Percentiles rank a stretch among this genome's conserved stretches.
phyloP scores from a whole-genome alignment of 2,329 filamentous ascomycete species.

The Furcasterigmium sp. region DNA sequence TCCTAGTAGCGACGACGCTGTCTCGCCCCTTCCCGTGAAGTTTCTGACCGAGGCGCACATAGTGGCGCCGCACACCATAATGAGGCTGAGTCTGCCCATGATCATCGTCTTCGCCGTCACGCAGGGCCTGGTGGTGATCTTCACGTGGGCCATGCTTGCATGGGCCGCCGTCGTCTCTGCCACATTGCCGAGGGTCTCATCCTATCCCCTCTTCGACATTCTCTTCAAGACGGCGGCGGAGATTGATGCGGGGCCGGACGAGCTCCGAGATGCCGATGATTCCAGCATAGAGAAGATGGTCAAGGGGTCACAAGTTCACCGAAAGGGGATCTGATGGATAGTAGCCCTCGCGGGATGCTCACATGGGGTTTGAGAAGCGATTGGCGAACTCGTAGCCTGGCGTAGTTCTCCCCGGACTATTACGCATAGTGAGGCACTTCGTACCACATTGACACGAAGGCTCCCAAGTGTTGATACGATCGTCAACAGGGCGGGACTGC shows the following conservation, averaged over 20 bases:
- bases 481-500: no score
- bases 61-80: conserved; percentile 8
- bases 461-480: no score
- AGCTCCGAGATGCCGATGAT: background rate
- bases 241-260: background rate
- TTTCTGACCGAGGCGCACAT: conserved; percentile 15
- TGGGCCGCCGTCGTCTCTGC: conserved; percentile 2
- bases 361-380: no score
- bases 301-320: background rate
- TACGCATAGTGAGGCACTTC: no score
- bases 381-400: no score
- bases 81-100: conserved; percentile 7
- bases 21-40: no score
- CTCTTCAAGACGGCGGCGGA: conserved; percentile 3
- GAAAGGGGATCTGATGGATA: background rate
- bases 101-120: background rate
- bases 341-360: no score
- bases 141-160: conserved; percentile 3
- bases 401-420: no score
- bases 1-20: conserved; percentile 4
- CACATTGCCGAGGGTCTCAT: conserved; percentile 2
- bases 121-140: conserved; percentile 1
- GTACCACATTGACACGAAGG: no score
- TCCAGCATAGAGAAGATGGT: background rate
- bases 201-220: conserved; percentile 7